Conservation (phyloP, 2,329 filamentous ascomycete species). For the Myriosclerotinia scirpicola region DNA sequence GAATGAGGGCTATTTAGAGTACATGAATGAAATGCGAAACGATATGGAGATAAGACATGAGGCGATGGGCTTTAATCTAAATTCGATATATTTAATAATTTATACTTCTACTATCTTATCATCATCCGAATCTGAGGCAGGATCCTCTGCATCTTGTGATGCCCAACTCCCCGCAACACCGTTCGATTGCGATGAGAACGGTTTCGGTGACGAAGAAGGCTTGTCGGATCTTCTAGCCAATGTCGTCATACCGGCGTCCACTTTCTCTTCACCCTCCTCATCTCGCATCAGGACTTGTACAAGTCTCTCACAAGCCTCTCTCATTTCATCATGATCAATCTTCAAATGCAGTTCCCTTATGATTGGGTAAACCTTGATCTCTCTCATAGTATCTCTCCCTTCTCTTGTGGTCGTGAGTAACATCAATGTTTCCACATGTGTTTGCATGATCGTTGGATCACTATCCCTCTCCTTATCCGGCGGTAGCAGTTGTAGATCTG, state of each 20-base stretch:
- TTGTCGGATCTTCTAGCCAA: conserved; percentile 27
- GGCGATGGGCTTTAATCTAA: neutral
- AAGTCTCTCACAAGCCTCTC: conserved; percentile 81
- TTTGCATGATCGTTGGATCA: conserved; percentile 74
- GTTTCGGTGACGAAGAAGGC: conserved; percentile 19
- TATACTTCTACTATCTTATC: conserved; percentile 42
- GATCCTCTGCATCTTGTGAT: conserved; percentile 32
- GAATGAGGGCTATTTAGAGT: neutral
- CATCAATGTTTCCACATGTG: conserved; percentile 85
- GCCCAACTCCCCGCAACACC: conserved; percentile 29
- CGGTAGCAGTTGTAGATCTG: conserved; percentile 84
- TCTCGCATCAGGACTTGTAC: conserved; percentile 63
- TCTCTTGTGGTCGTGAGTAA: conserved; percentile 76
- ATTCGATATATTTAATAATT: conserved; percentile 12
- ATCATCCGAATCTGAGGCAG: conserved; percentile 36
- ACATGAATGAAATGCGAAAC: neutral
- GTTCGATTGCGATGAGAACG: conserved; percentile 21
- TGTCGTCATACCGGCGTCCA: conserved; percentile 36
- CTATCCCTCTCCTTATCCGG: conserved; percentile 85
- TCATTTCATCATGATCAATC: conserved; percentile 75
- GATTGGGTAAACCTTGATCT: conserved; percentile 83
- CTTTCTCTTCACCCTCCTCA: conserved; percentile 39
- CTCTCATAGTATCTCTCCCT: conserved; percentile 72
- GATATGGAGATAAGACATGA: neutral
- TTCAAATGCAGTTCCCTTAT: conserved; percentile 81